Evolutionary conservation across 2,329 filamentous ascomycete species (phyloP).

Genomic region (Elsinoe arachidis): DNA sequence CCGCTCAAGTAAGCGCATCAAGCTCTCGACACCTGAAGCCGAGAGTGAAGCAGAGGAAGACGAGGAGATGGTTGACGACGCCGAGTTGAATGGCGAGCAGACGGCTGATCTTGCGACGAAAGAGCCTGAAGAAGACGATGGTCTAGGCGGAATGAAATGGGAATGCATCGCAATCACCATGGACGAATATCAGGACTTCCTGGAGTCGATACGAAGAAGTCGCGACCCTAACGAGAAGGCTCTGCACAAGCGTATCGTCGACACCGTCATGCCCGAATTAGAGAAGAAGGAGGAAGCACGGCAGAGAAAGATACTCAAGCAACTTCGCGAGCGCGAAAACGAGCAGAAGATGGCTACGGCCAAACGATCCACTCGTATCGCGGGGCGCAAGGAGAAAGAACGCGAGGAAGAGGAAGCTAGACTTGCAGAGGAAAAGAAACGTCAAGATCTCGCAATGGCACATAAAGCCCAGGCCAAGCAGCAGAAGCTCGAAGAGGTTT

Average conservation of each 20-base stretch:
- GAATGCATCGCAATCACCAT: slow-evolving; percentile 81
- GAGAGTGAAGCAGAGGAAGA: slow-evolving; percentile 37
- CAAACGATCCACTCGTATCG: slow-evolving; percentile 85
- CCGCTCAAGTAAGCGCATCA: slow-evolving; percentile 65
- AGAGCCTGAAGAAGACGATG: slow-evolving; percentile 33
- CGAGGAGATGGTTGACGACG: slow-evolving; percentile 33
- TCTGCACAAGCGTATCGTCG: slow-evolving; percentile 60
- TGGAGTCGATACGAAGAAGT: slow-evolving; percentile 63
- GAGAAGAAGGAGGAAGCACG: slow-evolving; percentile 64
- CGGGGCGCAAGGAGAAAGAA: slow-evolving; percentile 70
- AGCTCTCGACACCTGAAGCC: slow-evolving; percentile 38
- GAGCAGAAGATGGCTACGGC: slow-evolving; percentile 84
- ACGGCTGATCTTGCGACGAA: slow-evolving; percentile 23
- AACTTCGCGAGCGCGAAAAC: slow-evolving; percentile 71
- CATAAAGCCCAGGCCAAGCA: slow-evolving; percentile 50
- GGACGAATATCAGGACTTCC: slow-evolving; percentile 63
- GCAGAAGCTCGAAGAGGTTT: slow-evolving; percentile 57
- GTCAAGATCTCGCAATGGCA: slow-evolving; percentile 55
- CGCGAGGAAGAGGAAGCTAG: slow-evolving; percentile 61
- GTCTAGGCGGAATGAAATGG: slow-evolving; percentile 72
- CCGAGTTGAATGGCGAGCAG: slow-evolving; percentile 33
- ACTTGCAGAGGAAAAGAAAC: slow-evolving; percentile 60
- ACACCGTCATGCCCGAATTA: slow-evolving; percentile 75
- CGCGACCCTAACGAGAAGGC: slow-evolving; percentile 79
- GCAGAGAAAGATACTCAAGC: slow-evolving; percentile 62